Evolutionary conservation across 192 early-diverging fungal genomes (phyloP).

Genomic region (Physocladia obscura): DNA sequence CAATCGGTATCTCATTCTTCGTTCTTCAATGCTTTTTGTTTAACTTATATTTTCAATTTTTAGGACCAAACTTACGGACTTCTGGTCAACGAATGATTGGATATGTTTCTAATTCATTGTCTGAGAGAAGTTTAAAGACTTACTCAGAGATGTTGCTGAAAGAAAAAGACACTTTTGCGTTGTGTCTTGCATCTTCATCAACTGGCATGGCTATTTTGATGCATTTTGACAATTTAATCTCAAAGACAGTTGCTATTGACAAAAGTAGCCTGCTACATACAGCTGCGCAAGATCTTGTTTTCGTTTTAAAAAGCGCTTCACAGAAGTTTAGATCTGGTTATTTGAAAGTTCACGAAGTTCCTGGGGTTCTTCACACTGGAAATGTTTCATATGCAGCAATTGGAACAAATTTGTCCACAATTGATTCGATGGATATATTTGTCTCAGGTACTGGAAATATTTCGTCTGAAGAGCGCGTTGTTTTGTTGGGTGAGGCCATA

Average conservation of each 20-base stretch:
- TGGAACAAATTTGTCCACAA: not conserved
- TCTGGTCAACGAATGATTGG: constrained; percentile 38
- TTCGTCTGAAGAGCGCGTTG: not conserved
- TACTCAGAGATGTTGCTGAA: not conserved
- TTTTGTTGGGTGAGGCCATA: not conserved
- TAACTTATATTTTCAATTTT: too few relatives aligned
- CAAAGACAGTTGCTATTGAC: too few relatives aligned
- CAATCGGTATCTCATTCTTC: constrained; percentile 35
- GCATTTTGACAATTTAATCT: too few relatives aligned
- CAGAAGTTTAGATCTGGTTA: not conserved
- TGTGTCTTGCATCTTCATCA: too few relatives aligned
- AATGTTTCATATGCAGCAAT: not conserved
- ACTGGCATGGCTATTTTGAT: too few relatives aligned
- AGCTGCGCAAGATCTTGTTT: not conserved
- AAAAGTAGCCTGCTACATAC: too few relatives aligned
- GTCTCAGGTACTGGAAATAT: not conserved
- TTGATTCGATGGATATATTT: not conserved
- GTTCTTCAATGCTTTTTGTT: too few relatives aligned
- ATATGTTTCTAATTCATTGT: not conserved
- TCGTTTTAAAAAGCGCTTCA: not conserved
- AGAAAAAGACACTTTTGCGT: too few relatives aligned
- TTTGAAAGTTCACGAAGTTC: not conserved
- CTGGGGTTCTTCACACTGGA: not conserved
- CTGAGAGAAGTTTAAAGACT: not conserved
- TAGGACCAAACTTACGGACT: constrained; percentile 33